Evolutionary conservation across 2,329 filamentous ascomycete genomes (phyloP), one percentile per base, ranked within the genome.

Genomic region (Coniochaeta sp.): DNA sequence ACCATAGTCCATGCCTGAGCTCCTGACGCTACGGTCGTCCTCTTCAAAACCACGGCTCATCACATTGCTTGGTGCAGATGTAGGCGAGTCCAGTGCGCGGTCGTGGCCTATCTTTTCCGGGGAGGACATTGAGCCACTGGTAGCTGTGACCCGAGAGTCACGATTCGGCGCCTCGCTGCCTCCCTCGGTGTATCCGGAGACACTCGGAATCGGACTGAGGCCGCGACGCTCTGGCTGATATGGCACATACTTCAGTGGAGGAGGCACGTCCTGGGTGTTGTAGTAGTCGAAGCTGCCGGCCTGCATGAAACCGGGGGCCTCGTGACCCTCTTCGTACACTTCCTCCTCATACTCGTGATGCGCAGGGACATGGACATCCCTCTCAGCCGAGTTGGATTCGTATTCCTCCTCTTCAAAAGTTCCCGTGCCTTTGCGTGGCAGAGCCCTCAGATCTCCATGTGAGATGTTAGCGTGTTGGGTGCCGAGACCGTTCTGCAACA

Each of bases 171-270:
- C 71, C 55, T 84, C 78, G 60, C 76, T 84, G 50, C 82, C 82
- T 46, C 83, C 82, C 60, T 91, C 84, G 4, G 82, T 86, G 61
- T 91, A 92, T 56, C 91, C 94, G 10, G 90, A 92, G 14, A 96
- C 89, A 61, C 91, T 96, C 59, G 94, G 91, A 54, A 95, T 91
- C 0, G 92, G 92, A 63, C 91, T 96, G 48, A 95, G 71, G 10
- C 84, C 86, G 38, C 88, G 85, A 50, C 82, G 78, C 58, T 86
- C 82, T 10, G 82, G 77, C 59, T 85, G 79, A 56, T 88, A 85
- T 1, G 85, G 81, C n/a, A 84, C 76, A 58, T 86, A 87, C 57
- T 80, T 81, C 26, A 84, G 67, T 14, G 81, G 82, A 3, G 81
- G 78, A 2, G 82, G 82, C 2, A 86, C 82, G 55, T 85, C 80